Conservation (phyloP, 2,329 filamentous ascomycete genomes). For the Neofusicoccum kwambonambiense region DNA sequence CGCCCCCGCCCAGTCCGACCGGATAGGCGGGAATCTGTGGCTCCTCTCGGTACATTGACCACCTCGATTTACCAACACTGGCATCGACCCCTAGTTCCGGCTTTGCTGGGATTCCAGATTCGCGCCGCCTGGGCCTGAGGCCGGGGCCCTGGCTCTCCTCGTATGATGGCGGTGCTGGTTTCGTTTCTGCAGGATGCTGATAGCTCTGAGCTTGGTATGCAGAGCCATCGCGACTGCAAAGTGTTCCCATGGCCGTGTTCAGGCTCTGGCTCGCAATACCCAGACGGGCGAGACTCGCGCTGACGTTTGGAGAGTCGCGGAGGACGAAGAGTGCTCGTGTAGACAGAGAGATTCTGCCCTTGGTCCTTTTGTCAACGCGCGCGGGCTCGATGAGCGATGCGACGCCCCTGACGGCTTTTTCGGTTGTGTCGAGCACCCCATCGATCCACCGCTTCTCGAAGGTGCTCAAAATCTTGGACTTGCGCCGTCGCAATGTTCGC, state of each 20-base stretch:
- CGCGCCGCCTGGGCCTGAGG: no score
- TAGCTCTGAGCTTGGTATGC: no score
- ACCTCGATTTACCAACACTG: no score
- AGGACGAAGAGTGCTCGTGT: slow-evolving; percentile 21
- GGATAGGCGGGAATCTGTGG: no score
- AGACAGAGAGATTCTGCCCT: slow-evolving; percentile 10
- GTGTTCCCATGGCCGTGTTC: slow-evolving; percentile 10
- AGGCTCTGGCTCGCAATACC: slow-evolving; percentile 20
- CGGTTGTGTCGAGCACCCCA: slow-evolving; percentile 14
- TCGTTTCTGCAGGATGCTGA: background rate
- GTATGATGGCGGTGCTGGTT: background rate
- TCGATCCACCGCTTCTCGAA: slow-evolving; percentile 20
- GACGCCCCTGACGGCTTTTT: slow-evolving; percentile 19
- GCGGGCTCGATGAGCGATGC: slow-evolving; percentile 21
- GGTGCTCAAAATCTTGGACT: slow-evolving; percentile 13
- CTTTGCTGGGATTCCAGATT: no score
- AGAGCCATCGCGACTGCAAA: background rate
- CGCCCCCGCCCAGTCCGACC: no score
- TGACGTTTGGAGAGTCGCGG: slow-evolving; percentile 18
- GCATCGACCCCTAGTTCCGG: no score
- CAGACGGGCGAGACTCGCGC: slow-evolving; percentile 19
- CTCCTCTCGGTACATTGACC: no score
- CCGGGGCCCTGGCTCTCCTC: background rate
- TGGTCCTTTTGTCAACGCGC: slow-evolving; percentile 18
- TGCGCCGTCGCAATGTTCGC: slow-evolving; percentile 18